Evolutionary conservation across 106 monocot genomes (phyloP).

Genomic region (Dendrobium nobile): DNA sequence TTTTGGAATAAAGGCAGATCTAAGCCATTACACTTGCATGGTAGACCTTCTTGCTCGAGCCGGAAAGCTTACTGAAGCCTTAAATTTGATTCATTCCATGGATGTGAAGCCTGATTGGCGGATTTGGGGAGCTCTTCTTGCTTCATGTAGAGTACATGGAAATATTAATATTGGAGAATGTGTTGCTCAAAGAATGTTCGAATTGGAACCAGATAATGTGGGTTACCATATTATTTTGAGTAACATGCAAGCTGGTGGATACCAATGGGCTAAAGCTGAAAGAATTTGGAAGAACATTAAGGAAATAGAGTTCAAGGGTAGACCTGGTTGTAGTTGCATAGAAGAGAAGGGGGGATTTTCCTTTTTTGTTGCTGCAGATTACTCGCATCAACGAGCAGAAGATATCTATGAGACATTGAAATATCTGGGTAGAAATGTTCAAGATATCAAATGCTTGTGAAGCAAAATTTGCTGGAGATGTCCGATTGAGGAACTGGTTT

Average conservation of each 20-base stretch:
- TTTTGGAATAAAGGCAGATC: conserved; percentile 24
- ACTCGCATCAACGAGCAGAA: conserved; percentile 3
- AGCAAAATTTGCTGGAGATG: too few relatives aligned
- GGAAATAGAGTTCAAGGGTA: conserved; percentile 13
- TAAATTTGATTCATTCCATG: conserved; percentile 32
- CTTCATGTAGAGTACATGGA: conserved; percentile 28
- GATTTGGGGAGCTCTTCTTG: conserved; percentile 51
- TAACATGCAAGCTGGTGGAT: conserved; percentile 18
- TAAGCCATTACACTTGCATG: conserved; percentile 55
- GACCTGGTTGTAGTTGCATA: conserved; percentile 41
- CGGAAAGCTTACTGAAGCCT: conserved; percentile 41
- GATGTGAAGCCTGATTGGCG: conserved; percentile 24
- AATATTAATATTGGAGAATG: conserved; percentile 17
- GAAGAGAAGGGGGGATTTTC: conserved; percentile 12
- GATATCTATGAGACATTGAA: conserved; percentile 19
- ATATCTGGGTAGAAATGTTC: neutral
- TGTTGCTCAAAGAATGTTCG: conserved; percentile 30
- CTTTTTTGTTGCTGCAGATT: conserved; percentile 27
- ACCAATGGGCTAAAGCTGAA: conserved; percentile 23
- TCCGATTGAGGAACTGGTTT: too few relatives aligned
- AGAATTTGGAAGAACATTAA: conserved; percentile 17
- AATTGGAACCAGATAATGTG: conserved; percentile 33
- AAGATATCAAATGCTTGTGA: neutral
- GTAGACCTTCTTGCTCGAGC: conserved; percentile 52
- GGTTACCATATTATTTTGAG: conserved; percentile 41